A percentile compares a stretch with the other conserved stretches of the same genome.
Evolutionary conservation across 2,329 filamentous ascomycete species (phyloP).

Genomic region (Fusarium torulosum): DNA sequence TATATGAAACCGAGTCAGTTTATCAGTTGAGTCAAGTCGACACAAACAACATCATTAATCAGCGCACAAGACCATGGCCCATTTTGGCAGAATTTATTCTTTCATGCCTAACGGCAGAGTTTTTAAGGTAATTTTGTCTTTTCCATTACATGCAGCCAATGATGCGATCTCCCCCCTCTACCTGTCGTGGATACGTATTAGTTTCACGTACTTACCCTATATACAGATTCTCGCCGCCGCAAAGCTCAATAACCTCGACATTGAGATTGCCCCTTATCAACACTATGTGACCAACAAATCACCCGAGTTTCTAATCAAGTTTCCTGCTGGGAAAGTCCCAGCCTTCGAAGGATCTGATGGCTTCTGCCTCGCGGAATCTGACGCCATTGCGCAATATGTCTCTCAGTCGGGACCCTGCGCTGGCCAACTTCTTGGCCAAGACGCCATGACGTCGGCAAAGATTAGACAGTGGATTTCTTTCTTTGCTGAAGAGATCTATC

Average conservation of each 20-base stretch:
- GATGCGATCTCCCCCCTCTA: no score
- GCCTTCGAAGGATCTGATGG: conserved; percentile 1
- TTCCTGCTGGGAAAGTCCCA: conserved; percentile 8
- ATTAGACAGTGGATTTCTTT: conserved; percentile 18
- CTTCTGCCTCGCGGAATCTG: conserved; percentile 1
- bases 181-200: not conserved
- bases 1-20: no score
- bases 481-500: conserved; percentile 6
- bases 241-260: conserved; percentile 6
- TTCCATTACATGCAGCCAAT: no score
- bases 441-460: not conserved
- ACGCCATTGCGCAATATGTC: conserved; percentile 8
- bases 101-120: conserved; percentile 3
- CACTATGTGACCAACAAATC: conserved; percentile 12
- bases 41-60: no score
- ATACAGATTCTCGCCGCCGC: conserved; percentile 8
- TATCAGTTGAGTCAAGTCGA: no score
- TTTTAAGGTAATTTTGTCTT: not conserved
- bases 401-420: not conserved
- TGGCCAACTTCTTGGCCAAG: not conserved
- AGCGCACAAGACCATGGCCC: not conserved
- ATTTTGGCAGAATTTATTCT: not conserved
- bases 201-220: not conserved
- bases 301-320: conserved; percentile 1
- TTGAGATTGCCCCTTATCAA: conserved; percentile 6